Percentiles rank a stretch among this genome's conserved stretches.
Conservation (phyloP, 2,329 filamentous ascomycete species). For the Trichoderma harzianum region DNA sequence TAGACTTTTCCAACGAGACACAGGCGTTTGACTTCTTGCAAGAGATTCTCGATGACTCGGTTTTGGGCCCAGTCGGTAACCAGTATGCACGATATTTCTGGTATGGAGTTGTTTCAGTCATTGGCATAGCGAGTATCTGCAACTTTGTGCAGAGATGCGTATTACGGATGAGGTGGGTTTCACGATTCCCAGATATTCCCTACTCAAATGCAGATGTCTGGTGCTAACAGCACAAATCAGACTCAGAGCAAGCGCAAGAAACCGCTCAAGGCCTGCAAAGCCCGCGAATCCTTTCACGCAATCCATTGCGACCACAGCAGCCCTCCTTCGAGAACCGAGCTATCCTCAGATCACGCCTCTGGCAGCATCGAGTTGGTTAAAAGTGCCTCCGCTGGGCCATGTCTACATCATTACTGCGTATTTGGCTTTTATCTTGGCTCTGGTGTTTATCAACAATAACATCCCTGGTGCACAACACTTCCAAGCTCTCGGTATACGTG, state of each 20-base stretch:
- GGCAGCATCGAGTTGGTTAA: neutral
- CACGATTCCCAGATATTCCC: neutral
- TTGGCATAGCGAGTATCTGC: neutral
- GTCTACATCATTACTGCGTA: neutral
- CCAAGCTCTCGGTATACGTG: slow-evolving; percentile 2
- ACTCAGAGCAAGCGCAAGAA: neutral
- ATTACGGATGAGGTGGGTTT: neutral
- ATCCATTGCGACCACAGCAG: neutral
- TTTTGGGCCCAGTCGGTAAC: neutral
- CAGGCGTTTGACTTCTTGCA: neutral
- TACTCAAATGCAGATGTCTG: neutral
- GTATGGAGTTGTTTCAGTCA: neutral
- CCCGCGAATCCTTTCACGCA: neutral
- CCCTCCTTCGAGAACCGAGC: neutral
- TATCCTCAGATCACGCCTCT: neutral
- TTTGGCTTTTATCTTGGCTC: neutral
- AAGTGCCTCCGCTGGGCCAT: neutral
- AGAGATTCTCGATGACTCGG: neutral
- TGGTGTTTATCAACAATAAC: neutral
- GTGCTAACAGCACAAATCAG: neutral
- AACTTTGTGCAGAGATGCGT: neutral
- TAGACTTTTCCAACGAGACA: neutral
- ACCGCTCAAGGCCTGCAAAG: neutral
- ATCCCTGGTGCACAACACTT: neutral
- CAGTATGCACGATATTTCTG: neutral